Percentiles rank a stretch among this genome's conserved stretches.
These are phyloP conservation scores for Fraxinus albicans DNA, from an alignment of 305 asterid species.

Conservation along the genomic window DNA sequence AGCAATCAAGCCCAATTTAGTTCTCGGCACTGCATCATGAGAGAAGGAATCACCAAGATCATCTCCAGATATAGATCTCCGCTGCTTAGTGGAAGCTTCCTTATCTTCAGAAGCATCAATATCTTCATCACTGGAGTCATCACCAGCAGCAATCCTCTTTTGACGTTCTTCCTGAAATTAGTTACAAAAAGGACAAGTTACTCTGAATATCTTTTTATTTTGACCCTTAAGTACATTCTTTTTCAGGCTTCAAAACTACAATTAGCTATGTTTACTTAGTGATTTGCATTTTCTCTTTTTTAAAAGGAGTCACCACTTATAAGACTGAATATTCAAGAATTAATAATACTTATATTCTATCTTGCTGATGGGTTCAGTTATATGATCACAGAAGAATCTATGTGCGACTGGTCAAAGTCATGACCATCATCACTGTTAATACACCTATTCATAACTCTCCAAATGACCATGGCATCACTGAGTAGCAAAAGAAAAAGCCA, in stretches of 20 bases:
- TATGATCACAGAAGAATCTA: background rate
- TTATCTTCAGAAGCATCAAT: slow-evolving; percentile 49
- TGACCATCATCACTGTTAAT: background rate
- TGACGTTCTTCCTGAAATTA: slow-evolving; percentile 75
- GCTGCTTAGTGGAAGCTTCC: slow-evolving; percentile 37
- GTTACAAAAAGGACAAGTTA: slow-evolving; percentile 18
- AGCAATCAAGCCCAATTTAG: slow-evolving; percentile 65
- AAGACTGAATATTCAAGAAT: background rate
- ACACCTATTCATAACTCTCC: background rate
- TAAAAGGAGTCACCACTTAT: background rate
- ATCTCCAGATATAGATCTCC: slow-evolving; percentile 75
- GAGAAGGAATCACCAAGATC: slow-evolving; percentile 89
- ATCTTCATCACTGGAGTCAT: slow-evolving; percentile 72
- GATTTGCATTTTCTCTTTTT: background rate
- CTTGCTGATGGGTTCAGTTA: background rate
- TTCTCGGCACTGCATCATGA: slow-evolving; percentile 38
- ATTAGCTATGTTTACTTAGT: background rate
- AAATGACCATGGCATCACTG: background rate
- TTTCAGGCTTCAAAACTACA: background rate
- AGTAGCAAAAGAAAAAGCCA: slow-evolving; percentile 1
- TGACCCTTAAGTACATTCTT: background rate
- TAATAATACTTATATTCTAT: background rate
- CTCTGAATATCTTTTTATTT: slow-evolving; percentile 2
- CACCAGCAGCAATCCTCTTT: slow-evolving; percentile 75
- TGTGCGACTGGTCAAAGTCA: background rate